phyloP scores from a whole-genome alignment of 1,284 basidiomycete genomes.

The Trichosporon sp. region DNA sequence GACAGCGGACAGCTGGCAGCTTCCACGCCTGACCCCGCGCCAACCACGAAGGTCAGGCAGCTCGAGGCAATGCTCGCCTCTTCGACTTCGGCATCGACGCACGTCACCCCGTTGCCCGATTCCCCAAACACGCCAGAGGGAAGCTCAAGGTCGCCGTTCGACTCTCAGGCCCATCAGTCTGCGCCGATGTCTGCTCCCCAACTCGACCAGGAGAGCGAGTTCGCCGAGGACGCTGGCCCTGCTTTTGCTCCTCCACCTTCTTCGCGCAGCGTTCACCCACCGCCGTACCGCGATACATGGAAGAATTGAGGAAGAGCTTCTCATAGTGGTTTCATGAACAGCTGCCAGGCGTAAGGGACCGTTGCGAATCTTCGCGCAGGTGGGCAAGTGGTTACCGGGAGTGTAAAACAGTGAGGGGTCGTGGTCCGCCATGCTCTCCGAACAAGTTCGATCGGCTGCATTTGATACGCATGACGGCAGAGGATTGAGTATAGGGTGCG shows the following conservation, averaged over 20 bases:
- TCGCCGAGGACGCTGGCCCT: neutral
- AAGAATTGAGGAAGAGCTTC: neutral
- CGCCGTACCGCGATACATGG: neutral
- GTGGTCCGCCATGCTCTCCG: too few species aligned
- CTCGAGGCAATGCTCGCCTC: neutral
- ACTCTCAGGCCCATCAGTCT: neutral
- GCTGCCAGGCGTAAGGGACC: too few species aligned
- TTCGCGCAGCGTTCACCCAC: neutral
- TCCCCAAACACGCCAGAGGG: neutral
- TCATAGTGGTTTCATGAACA: too few species aligned
- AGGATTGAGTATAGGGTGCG: too few species aligned
- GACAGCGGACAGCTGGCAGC: neutral
- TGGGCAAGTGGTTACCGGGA: too few species aligned
- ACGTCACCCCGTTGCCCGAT: neutral
- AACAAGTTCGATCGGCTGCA: too few species aligned
- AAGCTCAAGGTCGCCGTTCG: neutral
- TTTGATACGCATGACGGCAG: too few species aligned
- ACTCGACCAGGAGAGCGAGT: neutral
- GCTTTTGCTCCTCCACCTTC: neutral
- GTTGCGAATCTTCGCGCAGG: too few species aligned
- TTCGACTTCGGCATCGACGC: neutral
- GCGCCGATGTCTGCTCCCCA: neutral
- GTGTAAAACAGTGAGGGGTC: too few species aligned
- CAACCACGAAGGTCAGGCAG: neutral
- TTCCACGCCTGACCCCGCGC: neutral